Evolutionary conservation across 352 stramenopile genomes (phyloP), one percentile per base, ranked within the genome.

Genomic region (Elongisporangium prolatum): DNA sequence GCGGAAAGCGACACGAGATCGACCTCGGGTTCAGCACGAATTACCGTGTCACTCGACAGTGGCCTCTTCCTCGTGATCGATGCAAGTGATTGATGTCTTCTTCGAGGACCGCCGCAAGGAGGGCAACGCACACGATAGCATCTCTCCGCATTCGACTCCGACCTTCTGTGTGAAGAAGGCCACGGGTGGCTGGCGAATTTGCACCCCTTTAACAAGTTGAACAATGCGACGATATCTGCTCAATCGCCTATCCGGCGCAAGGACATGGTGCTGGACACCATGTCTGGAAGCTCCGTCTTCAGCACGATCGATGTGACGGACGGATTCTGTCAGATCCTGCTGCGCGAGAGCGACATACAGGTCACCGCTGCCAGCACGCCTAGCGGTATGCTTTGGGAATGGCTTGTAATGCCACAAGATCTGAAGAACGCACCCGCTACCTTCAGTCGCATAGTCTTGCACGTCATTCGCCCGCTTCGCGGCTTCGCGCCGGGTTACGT

Each of bases 151-250:
- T 38, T 65, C 54, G 1, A 69, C 28, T 21, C 59, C 52, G 0
- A 77, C 58, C 0, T 71, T 77, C 47, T 77, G 68, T 21, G 51
- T 76, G 0, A 62, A 68, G 50, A 73, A 71, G 44, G 47, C 67
- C 0, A 73, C 24, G 0, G 56, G 59, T 0, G 34, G 24, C 0
- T 76, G 67, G 59, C 47, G 56, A 1, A 72, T 76, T 34, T 80
- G 14, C 68, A 77, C 47, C 62, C 59, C 2, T 73, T 62, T 48
- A 75, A 75, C 54, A 77, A 69, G 47, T 53, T 74, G 4, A 80
- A 80, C 47, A 50, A 54, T 8, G 57, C 48, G 2, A 77, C 62
- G 1, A 63, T 77, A 4, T 55, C 61, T 0, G 57, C 67, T 10
- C 64, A 74, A 21, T 76, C 60, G 38, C 71, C 59, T 48, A 74